Conservation (phyloP, 768 basidiomycete genomes). For the Pulveroboletus sp. region DNA sequence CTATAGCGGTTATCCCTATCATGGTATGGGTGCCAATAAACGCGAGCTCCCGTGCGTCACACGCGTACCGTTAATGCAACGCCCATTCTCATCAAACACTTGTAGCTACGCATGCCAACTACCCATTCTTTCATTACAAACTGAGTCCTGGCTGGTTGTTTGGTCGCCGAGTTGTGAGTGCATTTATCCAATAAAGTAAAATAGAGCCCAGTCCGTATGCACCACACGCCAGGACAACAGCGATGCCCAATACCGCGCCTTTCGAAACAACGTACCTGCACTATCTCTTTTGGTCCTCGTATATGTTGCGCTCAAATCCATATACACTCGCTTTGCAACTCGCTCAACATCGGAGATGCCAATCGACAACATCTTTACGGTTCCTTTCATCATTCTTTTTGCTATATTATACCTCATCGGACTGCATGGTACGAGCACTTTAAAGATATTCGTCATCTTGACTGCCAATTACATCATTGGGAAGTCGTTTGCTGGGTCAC, state of each 20-base stretch:
- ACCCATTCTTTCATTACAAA: slow-evolving; percentile 50
- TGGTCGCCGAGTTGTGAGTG: slow-evolving; percentile 71
- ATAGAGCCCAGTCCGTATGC: not conserved
- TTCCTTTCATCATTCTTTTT: slow-evolving; percentile 60
- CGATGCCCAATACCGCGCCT: slow-evolving; percentile 86
- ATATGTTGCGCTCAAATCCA: slow-evolving; percentile 56
- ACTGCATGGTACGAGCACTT: slow-evolving; percentile 75
- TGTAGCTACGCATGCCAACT: slow-evolving; percentile 75
- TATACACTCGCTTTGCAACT: slow-evolving; percentile 39
- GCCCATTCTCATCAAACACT: slow-evolving; percentile 3
- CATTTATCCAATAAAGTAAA: not conserved
- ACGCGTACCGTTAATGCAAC: not conserved
- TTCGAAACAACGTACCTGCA: slow-evolving; percentile 74
- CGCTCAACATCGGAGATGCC: slow-evolving; percentile 23
- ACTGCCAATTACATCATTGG: slow-evolving; percentile 66
- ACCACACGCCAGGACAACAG: slow-evolving; percentile 76
- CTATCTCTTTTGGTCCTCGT: slow-evolving; percentile 46
- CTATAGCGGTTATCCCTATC: slow-evolving; percentile 58
- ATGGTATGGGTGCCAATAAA: slow-evolving; percentile 77
- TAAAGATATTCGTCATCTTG: slow-evolving; percentile 79
- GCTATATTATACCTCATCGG: slow-evolving; percentile 63
- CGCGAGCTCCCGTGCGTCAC: slow-evolving; percentile 69
- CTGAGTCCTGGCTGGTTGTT: slow-evolving; percentile 81
- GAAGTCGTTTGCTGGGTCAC: slow-evolving; percentile 41
- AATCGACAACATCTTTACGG: slow-evolving; percentile 34